Evolutionary conservation across 352 stramenopile genomes (phyloP).

Genomic region (Globisporangium acanthophoron): DNA sequence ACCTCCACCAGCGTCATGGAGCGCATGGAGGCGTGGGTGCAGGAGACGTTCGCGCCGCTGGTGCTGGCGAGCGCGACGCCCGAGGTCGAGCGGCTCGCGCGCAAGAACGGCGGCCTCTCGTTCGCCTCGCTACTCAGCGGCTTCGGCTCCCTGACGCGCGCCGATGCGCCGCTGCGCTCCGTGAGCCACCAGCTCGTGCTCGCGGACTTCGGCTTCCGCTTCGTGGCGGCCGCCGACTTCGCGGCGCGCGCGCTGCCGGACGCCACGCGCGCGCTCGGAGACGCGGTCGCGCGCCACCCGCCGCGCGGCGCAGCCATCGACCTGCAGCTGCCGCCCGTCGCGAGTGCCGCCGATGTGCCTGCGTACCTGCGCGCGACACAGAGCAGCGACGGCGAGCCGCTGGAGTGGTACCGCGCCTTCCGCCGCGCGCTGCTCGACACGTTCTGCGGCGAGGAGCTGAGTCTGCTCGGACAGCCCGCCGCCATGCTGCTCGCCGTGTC

Average conservation of each 20-base stretch:
- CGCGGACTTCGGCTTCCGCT: constrained; percentile 71
- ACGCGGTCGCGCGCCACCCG: constrained; percentile 49
- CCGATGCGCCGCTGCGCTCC: constrained; percentile 68
- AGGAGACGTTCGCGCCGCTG: constrained; percentile 71
- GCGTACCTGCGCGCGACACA: constrained; percentile 47
- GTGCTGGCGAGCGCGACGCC: constrained; percentile 73
- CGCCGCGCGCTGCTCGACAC: constrained; percentile 75
- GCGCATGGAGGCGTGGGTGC: constrained; percentile 60
- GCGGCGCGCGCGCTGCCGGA: constrained; percentile 34
- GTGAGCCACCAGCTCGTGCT: constrained; percentile 65
- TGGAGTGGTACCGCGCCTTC: constrained; percentile 81
- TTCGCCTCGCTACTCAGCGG: constrained; percentile 72
- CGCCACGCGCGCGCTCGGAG: constrained; percentile 55
- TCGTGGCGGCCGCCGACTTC: constrained; percentile 55
- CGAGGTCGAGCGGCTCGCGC: constrained; percentile 72
- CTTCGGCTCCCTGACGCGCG: constrained; percentile 52
- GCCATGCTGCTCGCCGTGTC: constrained; percentile 77
- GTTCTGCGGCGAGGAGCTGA: constrained; percentile 80
- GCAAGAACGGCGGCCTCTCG: constrained; percentile 73
- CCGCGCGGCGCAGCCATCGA: constrained; percentile 31
- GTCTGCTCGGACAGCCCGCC: constrained; percentile 62
- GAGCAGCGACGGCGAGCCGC: constrained; percentile 16
- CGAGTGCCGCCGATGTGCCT: constrained; percentile 54
- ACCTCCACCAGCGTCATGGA: constrained; percentile 25
- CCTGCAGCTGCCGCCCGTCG: constrained; percentile 57